A percentile compares a stretch with the other conserved stretches of the same genome.
phyloP scores from a whole-genome alignment of 2,329 filamentous ascomycete species.

The Lachnellula subtilissima region DNA sequence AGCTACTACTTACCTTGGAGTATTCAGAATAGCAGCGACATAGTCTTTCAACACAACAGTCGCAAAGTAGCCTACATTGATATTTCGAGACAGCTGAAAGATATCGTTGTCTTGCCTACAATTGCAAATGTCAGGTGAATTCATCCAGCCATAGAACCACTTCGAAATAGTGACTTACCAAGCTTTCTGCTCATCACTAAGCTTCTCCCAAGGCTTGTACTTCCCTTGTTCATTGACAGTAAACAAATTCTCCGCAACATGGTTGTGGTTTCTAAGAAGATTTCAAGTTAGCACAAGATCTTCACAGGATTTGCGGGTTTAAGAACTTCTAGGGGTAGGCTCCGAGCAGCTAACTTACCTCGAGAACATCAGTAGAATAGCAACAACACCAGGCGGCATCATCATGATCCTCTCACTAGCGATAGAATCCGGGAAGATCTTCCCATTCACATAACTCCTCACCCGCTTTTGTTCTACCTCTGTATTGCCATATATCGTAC shows the following conservation, averaged over 20 bases:
- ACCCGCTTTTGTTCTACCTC: constrained; percentile 38
- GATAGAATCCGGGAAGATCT: constrained; percentile 40
- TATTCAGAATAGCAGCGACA: constrained; percentile 29
- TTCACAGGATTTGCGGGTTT: no score
- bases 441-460: constrained; percentile 39
- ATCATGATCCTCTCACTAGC: constrained; percentile 43
- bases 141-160: no score
- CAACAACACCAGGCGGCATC: constrained; percentile 43
- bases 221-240: constrained; percentile 41
- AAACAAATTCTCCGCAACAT: constrained; percentile 36
- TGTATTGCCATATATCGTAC: constrained; percentile 42
- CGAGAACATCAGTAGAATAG: constrained; percentile 39
- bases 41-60: constrained; percentile 42
- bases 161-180: constrained; percentile 29
- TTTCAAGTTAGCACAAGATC: not conserved
- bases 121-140: not conserved
- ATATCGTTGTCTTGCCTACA: constrained; percentile 43
- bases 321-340: not conserved
- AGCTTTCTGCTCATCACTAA: constrained; percentile 34
- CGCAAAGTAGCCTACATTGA: constrained; percentile 44
- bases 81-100: constrained; percentile 42
- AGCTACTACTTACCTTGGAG: constrained; percentile 10
- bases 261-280: constrained; percentile 37
- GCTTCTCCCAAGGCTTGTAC: constrained; percentile 37
- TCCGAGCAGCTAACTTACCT: constrained; percentile 1